These are phyloP conservation scores for Fusarium virguliforme DNA, from an alignment of 2,329 filamentous ascomycete species.

Conservation along the genomic window DNA sequence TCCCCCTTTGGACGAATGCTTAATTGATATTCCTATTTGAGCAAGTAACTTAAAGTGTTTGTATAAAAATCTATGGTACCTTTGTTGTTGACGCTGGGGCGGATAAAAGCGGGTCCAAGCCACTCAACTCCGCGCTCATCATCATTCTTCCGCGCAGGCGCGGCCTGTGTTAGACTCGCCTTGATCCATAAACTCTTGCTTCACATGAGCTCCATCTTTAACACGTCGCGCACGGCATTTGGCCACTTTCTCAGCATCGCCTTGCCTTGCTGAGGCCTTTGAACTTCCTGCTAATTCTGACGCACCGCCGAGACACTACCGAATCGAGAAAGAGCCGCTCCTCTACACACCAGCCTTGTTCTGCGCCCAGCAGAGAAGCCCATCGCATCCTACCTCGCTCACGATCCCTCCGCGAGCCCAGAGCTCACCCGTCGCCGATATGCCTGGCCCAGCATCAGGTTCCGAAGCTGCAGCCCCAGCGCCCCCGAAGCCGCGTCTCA, in stretches of 20 bases:
- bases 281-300: not conserved
- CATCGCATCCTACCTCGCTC: slow-evolving; percentile 17
- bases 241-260: not conserved
- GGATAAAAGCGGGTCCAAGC: slow-evolving; percentile 33
- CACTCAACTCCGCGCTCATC: not conserved
- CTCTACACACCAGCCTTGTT: not conserved
- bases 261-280: not conserved
- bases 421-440: slow-evolving; percentile 37
- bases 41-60: not conserved
- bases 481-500: slow-evolving; percentile 58
- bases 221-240: not conserved
- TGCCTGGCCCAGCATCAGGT: slow-evolving; percentile 51
- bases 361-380: slow-evolving; percentile 22
- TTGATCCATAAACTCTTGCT: slow-evolving; percentile 3
- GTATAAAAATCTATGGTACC: too few species aligned
- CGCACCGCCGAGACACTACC: not conserved
- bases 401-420: slow-evolving; percentile 1
- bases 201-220: slow-evolving; percentile 16
- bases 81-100: not conserved
- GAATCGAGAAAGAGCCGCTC: not conserved
- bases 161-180: slow-evolving; percentile 1
- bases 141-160: slow-evolving; percentile 24
- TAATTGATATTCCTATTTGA: not conserved
- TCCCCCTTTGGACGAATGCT: not conserved
- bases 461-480: slow-evolving; percentile 47